Percentiles rank a stretch among this genome's conserved stretches.
Conservation (phyloP, 768 basidiomycete species). For the Peribolospora baueri region DNA sequence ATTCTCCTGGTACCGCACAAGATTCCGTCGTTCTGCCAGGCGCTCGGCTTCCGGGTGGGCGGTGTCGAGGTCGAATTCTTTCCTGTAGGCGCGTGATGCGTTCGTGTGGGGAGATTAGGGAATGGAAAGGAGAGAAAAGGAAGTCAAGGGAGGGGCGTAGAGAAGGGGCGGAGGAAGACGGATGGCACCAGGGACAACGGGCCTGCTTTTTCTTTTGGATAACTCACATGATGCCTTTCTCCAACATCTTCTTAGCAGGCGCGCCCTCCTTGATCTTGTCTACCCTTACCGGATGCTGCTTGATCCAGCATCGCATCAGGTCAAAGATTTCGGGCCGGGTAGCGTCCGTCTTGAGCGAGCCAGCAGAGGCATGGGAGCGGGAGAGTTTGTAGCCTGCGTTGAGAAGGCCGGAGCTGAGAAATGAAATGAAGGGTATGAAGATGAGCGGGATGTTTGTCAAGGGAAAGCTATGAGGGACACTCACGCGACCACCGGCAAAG, state of each 20-base stretch:
- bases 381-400: slow-evolving; percentile 65
- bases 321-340: slow-evolving; percentile 47
- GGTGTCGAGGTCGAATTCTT: slow-evolving; percentile 41
- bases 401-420: slow-evolving; percentile 54
- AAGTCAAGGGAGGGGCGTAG: not conserved
- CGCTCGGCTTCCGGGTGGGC: slow-evolving; percentile 38
- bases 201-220: too few relatives aligned
- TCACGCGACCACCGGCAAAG: slow-evolving; percentile 49
- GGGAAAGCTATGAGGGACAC: slow-evolving; percentile 16
- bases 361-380: slow-evolving; percentile 67
- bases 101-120: not conserved
- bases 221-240: slow-evolving; percentile 40
- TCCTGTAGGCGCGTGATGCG: slow-evolving; percentile 19
- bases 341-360: slow-evolving; percentile 77
- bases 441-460: slow-evolving; percentile 5
- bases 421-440: not conserved
- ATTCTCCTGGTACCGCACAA: slow-evolving; percentile 75
- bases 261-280: slow-evolving; percentile 54
- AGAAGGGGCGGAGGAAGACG: not conserved
- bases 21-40: slow-evolving; percentile 36
- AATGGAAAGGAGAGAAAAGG: not conserved
- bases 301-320: slow-evolving; percentile 62
- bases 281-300: slow-evolving; percentile 52
- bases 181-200: not conserved
- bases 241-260: slow-evolving; percentile 43